A percentile compares a stretch with the other conserved stretches of the same genome.
phyloP scores from a whole-genome alignment of 176 grass and related monocot genomes.

The Bromus sterilis region DNA sequence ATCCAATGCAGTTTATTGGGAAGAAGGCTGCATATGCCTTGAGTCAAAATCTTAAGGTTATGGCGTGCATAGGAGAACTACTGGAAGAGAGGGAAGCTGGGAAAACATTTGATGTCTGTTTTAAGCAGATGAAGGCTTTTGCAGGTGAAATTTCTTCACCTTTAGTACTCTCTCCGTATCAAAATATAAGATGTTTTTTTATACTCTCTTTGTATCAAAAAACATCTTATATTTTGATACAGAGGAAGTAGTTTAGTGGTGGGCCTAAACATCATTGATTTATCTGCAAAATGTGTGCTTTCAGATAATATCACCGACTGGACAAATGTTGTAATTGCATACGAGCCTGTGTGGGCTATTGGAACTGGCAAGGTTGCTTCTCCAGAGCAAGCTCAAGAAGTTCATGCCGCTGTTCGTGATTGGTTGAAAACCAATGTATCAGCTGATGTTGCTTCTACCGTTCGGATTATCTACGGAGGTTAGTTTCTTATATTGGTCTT shows the following conservation, averaged over 20 bases:
- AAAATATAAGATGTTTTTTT: too few species aligned
- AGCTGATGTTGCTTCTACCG: constrained; percentile 73
- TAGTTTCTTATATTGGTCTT: constrained; percentile 10
- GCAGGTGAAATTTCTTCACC: constrained; percentile 43
- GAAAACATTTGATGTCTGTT: constrained; percentile 99
- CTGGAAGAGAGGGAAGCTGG: constrained; percentile 96
- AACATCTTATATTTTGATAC: too few species aligned
- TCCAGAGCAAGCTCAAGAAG: constrained; percentile 94
- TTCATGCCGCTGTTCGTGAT: constrained; percentile 78
- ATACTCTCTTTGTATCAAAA: too few species aligned
- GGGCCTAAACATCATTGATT: neutral
- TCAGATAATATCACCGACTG: constrained; percentile 83
- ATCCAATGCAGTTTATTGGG: constrained; percentile 73
- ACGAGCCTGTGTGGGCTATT: constrained; percentile 99
- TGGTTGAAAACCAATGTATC: constrained; percentile 93
- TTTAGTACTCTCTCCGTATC: too few species aligned
- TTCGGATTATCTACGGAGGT: constrained; percentile 98
- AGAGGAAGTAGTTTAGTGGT: neutral
- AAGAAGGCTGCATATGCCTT: constrained; percentile 97
- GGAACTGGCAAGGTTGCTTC: constrained; percentile 90
- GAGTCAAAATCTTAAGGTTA: constrained; percentile 96
- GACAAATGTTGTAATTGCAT: constrained; percentile 84
- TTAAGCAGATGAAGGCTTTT: constrained; percentile 87
- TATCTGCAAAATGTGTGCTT: constrained; percentile 19
- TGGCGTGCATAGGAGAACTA: constrained; percentile 93